Base-by-base conservation (phyloP, 495 filamentous ascomycete genomes). In the Talaromyces nanjingensis region DNA sequence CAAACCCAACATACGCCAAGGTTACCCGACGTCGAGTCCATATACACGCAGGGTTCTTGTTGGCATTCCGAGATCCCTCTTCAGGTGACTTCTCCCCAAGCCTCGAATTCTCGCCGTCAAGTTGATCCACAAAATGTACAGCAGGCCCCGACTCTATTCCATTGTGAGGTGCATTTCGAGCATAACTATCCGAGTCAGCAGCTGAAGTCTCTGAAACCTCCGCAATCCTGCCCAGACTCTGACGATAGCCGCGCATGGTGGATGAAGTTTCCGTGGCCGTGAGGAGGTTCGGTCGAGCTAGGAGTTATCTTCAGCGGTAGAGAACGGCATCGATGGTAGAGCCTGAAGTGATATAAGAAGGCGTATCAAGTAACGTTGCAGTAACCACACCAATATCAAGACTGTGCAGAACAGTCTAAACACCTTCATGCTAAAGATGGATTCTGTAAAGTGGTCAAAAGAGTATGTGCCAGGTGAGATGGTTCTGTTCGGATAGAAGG, bases 1-100 rank as follows among this genome's bases (percentile, higher is more conserved):
- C 61, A 20, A 53, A 63, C 61, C 61, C 47, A 18, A 54, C 47
- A 37, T 63, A 63, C 22, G 61, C 45, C 47, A 63, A 20, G 37
- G 14, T 24, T 22, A 63, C 24, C 14, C 45, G 52, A 14, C 34
- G 14, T 12, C 42, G 25, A 34, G 45, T 63, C 61, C 61, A 63
- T 11, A 22, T 20, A 8, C 29, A 4, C 14, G 56, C 5, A 37
- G 0, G 14, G 37, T 3, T 18, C 12, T 18, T 2, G 0, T 2
- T 11, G 2, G 16, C 27, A 3, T 34, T 37, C 14, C 6, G 56
- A 37, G 6, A 0, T 20, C 18, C 31, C 56, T 9, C 56, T 0
- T 59, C 56, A 16, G 16, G 56, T 33, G 16, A 29, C 16, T 56
- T 25, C 16, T 29, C 53, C 16, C 18, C 16, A 18, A 2, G 56